Evolutionary conservation across 208 protist species (phyloP), one percentile per base, ranked within the genome.

Genomic region (Trypanosoma lewisi): DNA sequence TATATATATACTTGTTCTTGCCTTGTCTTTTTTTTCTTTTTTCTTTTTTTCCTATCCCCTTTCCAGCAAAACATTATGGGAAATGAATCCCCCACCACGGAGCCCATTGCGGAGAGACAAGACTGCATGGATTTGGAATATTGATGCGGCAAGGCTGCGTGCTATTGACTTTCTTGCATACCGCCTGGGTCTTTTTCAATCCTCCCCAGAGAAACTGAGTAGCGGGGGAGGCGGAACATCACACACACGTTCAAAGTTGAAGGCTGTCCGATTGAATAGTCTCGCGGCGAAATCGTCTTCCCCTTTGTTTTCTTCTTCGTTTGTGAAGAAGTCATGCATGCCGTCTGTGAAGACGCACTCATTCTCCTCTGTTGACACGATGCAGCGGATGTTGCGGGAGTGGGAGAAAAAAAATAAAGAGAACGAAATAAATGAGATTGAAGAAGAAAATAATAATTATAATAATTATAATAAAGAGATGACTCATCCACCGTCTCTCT

Each of bases 401-500:
- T 75, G 63, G 70, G 17, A 65, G 48, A 39, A 54, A 28, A 62
- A 17, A 41, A n/a, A n/a, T n/a, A n/a, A n/a, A n/a, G n/a, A n/a
- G n/a, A n/a, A n/a, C n/a, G n/a, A n/a, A n/a, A n/a, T n/a, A n/a
- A n/a, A n/a, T n/a, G n/a, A n/a, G n/a, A n/a, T n/a, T n/a, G n/a
- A n/a, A n/a, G n/a, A n/a, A n/a, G n/a, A n/a, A n/a, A n/a, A n/a
- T n/a, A n/a, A n/a, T n/a, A n/a, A n/a, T n/a, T n/a, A n/a, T n/a
- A n/a, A n/a, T n/a, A n/a, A n/a, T n/a, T n/a, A n/a, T n/a, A n/a
- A n/a, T n/a, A n/a, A n/a, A n/a, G n/a, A 75, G 6, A 55, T 80
- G 31, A 25, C 37, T 9, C 83, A 90, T 63, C 77, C 83, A 14
- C 21, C 58, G 1, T 42, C 55, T 28, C 55, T 88, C 7, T 87